phyloP scores from a whole-genome alignment of 352 stramenopile species.

The Globisporangium cederbergense region DNA sequence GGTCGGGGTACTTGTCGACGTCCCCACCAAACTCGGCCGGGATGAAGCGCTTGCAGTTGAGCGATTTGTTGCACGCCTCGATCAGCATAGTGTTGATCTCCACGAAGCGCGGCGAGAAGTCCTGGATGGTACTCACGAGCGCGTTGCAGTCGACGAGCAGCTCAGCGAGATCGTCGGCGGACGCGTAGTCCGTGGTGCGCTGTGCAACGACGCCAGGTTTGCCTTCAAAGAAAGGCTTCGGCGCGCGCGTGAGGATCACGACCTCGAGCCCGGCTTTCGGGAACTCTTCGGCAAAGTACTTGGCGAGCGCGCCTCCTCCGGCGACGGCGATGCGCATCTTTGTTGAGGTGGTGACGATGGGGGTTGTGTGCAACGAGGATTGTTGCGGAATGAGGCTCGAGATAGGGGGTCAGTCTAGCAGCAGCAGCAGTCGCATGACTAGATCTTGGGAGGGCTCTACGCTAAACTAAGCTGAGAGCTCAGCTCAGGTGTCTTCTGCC shows the following conservation, averaged over 20 bases:
- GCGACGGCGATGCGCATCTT: slow-evolving; percentile 36
- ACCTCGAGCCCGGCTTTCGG: slow-evolving; percentile 25
- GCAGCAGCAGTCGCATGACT: not conserved
- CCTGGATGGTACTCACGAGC: slow-evolving; percentile 25
- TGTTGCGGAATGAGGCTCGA: not conserved
- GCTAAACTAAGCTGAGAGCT: too few species aligned
- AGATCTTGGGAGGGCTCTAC: not conserved
- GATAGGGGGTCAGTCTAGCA: not conserved
- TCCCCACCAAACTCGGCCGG: slow-evolving; percentile 35
- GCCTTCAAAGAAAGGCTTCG: slow-evolving; percentile 34
- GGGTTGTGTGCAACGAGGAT: not conserved
- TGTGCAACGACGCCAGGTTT: slow-evolving; percentile 20
- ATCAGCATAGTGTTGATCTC: slow-evolving; percentile 25
- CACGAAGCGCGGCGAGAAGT: slow-evolving; percentile 12
- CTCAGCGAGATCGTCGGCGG: not conserved
- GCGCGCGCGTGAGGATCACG: slow-evolving; percentile 32
- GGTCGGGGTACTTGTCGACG: slow-evolving; percentile 24
- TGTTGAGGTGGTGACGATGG: too few species aligned
- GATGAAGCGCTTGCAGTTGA: slow-evolving; percentile 48
- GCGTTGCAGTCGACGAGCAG: slow-evolving; percentile 28
- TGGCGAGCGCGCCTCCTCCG: slow-evolving; percentile 31
- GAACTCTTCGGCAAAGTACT: slow-evolving; percentile 29
- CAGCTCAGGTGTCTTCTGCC: too few species aligned
- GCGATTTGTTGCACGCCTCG: slow-evolving; percentile 29
- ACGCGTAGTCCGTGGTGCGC: slow-evolving; percentile 5